Conservation (phyloP, 106 monocot genomes). For the Dioscorea zingiberensis region DNA sequence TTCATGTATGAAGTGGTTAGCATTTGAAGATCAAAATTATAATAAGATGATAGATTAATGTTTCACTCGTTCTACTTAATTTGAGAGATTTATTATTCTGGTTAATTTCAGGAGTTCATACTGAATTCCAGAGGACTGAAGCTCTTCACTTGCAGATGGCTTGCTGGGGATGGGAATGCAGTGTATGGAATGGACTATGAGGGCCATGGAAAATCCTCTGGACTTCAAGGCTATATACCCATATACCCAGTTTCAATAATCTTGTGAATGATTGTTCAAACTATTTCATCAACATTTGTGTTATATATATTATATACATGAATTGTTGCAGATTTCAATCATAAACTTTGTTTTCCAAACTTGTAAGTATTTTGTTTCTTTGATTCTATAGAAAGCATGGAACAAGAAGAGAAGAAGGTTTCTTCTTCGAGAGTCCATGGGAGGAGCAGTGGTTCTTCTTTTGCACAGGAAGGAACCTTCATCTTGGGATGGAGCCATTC, state of each 20-base stretch:
- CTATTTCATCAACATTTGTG: too few relatives aligned
- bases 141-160: slow-evolving; percentile 63
- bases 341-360: too few relatives aligned
- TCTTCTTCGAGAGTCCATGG: slow-evolving; percentile 54
- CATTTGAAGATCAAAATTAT: too few relatives aligned
- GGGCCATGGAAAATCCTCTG: slow-evolving; percentile 70
- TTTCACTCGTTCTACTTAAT: too few relatives aligned
- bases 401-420: slow-evolving; percentile 23
- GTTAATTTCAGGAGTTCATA: slow-evolving; percentile 60
- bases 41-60: too few relatives aligned
- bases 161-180: slow-evolving; percentile 46
- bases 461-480: slow-evolving; percentile 30
- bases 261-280: too few relatives aligned
- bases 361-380: too few relatives aligned
- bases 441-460: slow-evolving; percentile 41
- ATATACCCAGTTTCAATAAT: too few relatives aligned
- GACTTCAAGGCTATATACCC: slow-evolving; percentile 57
- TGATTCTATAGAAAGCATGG: slow-evolving; percentile 19
- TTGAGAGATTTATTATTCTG: too few relatives aligned
- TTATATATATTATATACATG: too few relatives aligned
- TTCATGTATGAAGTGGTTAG: slow-evolving; percentile 34
- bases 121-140: slow-evolving; percentile 39
- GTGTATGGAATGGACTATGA: slow-evolving; percentile 68
- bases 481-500: slow-evolving; percentile 45
- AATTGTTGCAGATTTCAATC: too few relatives aligned